Evolutionary conservation across 257 asterid species (phyloP), one percentile per base, ranked within the genome.

Genomic region (Solanum pimpinellifolium): DNA sequence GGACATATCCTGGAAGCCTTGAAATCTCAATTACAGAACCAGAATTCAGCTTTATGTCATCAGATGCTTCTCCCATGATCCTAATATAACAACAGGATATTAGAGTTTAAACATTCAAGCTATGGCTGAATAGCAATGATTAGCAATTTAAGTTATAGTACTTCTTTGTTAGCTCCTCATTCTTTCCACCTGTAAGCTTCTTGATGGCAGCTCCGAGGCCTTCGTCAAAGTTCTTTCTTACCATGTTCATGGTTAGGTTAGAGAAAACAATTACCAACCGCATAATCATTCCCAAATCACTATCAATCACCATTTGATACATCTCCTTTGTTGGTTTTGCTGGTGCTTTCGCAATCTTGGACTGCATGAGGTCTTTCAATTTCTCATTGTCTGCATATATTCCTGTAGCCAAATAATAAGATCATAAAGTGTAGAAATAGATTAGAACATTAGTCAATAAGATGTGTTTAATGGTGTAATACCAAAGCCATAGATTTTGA

Each of bases 1-100:
- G 96, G 88, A 88, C 91, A 87, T 90, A 93, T 85, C 98, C 98
- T 33, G 96, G 94, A 90, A 92, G 92, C 92, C 94, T 93, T 86
- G 96, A 89, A 87, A 95, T 94, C 92, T 94, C 98, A 62, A 94
- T 95, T 59, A 88, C 87, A n/a, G 96, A 93, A 84, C 97, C 96
- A 62, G 94, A 90, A 44, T 91, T 85, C 47, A 95, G 95, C 91
- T 93, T 93, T 88, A 93, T 92, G 66, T 93, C 95, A 56, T 93
- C 94, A 3, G 94, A 91, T 84, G 94, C 92, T 86, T 94, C 96
- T 80, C 98, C 97, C 95, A 94, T 94, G 75, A 95, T 87, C 94
- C 97, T 95, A 89, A 80, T 47, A 49, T 33, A 90, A 29, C 83
- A 31, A 69, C 83, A 88, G 47, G 86, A 89, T 86, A 85, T 83